Evolutionary conservation across 306 rosid genomes (phyloP).

Genomic region (Inga leiocalycina): DNA sequence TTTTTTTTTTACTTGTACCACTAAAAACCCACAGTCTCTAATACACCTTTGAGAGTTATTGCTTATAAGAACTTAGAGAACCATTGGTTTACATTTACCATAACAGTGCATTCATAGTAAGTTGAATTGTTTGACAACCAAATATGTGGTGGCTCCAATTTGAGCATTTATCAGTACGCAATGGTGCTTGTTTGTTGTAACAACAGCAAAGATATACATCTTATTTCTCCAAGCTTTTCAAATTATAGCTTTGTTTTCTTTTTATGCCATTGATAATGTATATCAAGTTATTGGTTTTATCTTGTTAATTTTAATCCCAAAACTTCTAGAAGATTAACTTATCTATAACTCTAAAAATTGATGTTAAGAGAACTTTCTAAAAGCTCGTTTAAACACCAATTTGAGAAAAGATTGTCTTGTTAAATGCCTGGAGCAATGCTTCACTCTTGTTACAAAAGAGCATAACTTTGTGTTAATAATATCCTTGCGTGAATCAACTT

Average conservation of each 20-base stretch:
- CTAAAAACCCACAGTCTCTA: no score
- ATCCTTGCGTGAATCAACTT: conserved; percentile 22
- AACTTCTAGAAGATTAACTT: conserved; percentile 26
- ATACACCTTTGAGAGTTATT: no score
- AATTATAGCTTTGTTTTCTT: conserved; percentile 13
- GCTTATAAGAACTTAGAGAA: no score
- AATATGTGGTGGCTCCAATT: conserved; percentile 74
- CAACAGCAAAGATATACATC: conserved; percentile 57
- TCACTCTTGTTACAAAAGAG: neutral
- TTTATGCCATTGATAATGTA: conserved; percentile 13
- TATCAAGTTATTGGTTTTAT: neutral
- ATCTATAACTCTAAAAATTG: conserved; percentile 4
- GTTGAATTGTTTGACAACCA: conserved; percentile 78
- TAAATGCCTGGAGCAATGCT: conserved; percentile 16
- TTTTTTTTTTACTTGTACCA: no score
- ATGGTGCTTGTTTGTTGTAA: conserved; percentile 64
- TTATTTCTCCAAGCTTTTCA: conserved; percentile 20
- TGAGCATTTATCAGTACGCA: conserved; percentile 84
- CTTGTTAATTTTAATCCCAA: conserved; percentile 16
- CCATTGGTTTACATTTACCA: no score
- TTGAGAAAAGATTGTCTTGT: conserved; percentile 8
- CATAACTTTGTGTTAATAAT: neutral
- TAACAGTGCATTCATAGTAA: no score
- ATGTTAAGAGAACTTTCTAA: neutral
- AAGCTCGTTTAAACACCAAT: conserved; percentile 23